Evolutionary conservation across 768 basidiomycete species (phyloP).

Genomic region (Naganishia randhawae): DNA sequence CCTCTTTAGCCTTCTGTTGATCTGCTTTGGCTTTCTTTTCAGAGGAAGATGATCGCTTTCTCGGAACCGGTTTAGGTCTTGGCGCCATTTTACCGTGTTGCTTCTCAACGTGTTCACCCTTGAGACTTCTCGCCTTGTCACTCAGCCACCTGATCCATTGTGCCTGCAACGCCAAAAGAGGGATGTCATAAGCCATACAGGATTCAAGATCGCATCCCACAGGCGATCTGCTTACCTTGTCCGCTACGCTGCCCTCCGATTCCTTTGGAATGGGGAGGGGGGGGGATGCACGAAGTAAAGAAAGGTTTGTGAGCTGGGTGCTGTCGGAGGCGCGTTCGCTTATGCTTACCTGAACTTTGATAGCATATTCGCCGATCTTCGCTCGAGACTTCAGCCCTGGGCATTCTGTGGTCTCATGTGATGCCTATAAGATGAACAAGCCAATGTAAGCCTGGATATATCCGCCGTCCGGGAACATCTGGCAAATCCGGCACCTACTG

Average conservation of each 20-base stretch:
- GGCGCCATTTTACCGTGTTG: too few species aligned
- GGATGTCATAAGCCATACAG: background rate
- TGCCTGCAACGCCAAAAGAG: background rate
- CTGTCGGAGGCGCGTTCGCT: background rate
- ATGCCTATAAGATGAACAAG: background rate
- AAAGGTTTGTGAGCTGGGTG: background rate
- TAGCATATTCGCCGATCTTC: background rate
- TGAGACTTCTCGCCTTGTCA: background rate
- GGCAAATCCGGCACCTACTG: background rate
- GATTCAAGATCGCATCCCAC: background rate
- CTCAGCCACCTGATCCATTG: slow-evolving; percentile 20
- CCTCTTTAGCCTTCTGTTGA: slow-evolving; percentile 6
- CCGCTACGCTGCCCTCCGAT: background rate
- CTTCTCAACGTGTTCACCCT: too few species aligned
- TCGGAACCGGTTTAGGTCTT: background rate
- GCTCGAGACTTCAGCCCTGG: background rate
- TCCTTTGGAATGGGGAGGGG: too few species aligned
- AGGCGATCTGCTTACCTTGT: background rate
- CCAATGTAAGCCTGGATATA: background rate
- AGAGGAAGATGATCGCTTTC: background rate
- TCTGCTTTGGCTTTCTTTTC: slow-evolving; percentile 9
- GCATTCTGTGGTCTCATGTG: slow-evolving; percentile 4
- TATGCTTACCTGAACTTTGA: slow-evolving; percentile 13
- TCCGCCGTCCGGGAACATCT: background rate
- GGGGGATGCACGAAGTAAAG: too few species aligned